Percentiles rank a stretch among this genome's conserved stretches.
phyloP scores from a whole-genome alignment of 768 basidiomycete genomes.

The Coprinopsis marcescibilis region DNA sequence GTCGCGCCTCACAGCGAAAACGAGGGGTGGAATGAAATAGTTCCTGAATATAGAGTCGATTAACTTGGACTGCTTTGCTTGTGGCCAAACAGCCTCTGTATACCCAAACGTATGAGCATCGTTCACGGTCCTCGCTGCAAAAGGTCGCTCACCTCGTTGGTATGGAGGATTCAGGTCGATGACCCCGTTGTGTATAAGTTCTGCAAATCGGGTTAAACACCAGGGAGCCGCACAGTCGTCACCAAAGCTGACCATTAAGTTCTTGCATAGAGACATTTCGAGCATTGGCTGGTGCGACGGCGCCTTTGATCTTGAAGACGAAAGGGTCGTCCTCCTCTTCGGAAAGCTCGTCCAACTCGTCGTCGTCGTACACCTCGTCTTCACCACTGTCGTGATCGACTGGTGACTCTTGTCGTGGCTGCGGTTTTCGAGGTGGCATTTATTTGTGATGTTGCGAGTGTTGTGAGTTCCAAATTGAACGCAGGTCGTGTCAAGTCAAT shows the following conservation, averaged over 20 bases:
- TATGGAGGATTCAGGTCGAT: conserved; percentile 61
- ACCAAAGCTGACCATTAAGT: conserved; percentile 38
- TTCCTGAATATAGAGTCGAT: conserved; percentile 10
- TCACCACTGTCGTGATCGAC: not conserved
- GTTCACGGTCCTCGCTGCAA: not conserved
- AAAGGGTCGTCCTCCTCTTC: conserved; percentile 33
- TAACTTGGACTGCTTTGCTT: conserved; percentile 5
- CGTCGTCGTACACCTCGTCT: conserved; percentile 29
- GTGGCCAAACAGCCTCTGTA: conserved; percentile 8
- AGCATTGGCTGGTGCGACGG: conserved; percentile 34
- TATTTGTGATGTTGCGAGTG: too few relatives aligned
- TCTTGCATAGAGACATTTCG: conserved; percentile 37
- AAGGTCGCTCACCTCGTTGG: conserved; percentile 10
- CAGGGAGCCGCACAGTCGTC: not conserved
- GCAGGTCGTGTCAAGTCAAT: too few relatives aligned
- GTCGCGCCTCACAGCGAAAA: not conserved
- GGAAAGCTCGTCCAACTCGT: conserved; percentile 42
- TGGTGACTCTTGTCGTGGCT: not conserved
- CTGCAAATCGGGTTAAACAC: conserved; percentile 24
- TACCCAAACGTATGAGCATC: not conserved
- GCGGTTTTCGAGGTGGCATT: not conserved
- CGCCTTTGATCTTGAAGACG: conserved; percentile 38
- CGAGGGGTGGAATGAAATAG: conserved; percentile 2
- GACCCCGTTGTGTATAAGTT: conserved; percentile 57
- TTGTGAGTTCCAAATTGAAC: too few relatives aligned